phyloP scores from a whole-genome alignment of 2,329 filamentous ascomycete species.

The Colletotrichum spaethianum region DNA sequence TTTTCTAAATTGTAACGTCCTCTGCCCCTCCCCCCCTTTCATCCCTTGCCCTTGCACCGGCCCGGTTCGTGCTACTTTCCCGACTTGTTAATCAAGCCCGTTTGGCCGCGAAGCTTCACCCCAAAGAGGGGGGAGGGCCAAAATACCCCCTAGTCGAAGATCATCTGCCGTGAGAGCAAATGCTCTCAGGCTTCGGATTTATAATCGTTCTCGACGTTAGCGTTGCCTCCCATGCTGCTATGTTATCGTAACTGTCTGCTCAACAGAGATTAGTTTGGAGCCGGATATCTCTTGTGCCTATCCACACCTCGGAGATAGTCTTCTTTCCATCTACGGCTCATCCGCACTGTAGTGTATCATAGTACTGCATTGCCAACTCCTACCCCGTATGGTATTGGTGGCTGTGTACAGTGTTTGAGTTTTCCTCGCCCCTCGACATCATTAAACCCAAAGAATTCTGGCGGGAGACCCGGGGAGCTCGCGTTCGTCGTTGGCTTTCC shows the following conservation, averaged over 20 bases:
- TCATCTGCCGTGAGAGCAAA: conserved; percentile 12
- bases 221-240: neutral
- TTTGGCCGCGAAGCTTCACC: neutral
- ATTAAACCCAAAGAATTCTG: neutral
- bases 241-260: neutral
- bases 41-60: conserved; percentile 14
- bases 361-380: neutral
- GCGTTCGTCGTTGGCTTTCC: neutral
- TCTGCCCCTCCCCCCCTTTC: neutral
- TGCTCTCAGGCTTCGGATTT: neutral
- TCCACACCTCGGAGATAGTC: neutral
- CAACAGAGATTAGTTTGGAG: neutral
- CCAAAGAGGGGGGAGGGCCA: neutral
- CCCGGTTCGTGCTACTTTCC: conserved; percentile 20
- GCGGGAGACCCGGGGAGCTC: neutral
- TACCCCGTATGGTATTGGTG: neutral
- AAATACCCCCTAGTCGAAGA: conserved; percentile 21
- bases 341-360: neutral
- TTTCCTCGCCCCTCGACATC: neutral
- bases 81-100: conserved; percentile 26
- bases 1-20: neutral
- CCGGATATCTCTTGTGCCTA: neutral
- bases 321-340: neutral
- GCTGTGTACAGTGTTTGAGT: neutral
- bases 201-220: neutral